phyloP scores from a whole-genome alignment of 768 basidiomycete genomes.

The Mycena venus region DNA sequence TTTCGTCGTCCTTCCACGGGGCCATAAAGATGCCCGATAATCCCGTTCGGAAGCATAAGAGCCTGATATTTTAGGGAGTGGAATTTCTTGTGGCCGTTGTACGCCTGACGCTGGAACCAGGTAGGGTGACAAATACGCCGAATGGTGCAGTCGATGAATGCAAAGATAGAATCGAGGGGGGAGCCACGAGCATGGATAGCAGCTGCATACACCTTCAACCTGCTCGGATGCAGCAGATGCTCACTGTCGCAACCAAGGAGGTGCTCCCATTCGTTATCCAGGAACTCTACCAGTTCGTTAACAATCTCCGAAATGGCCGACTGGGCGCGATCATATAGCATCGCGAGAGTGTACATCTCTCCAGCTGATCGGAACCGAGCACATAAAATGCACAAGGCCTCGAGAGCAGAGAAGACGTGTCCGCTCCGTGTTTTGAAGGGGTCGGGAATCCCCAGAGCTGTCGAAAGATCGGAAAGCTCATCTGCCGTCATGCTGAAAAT shows the following conservation, averaged over 20 bases:
- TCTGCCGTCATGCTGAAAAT: conserved; percentile 8
- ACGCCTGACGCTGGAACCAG: conserved; percentile 25
- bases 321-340: conserved; percentile 32
- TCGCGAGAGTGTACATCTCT: conserved; percentile 28
- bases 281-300: conserved; percentile 26
- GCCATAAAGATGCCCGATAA: conserved; percentile 36
- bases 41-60: conserved; percentile 35
- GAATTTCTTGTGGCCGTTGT: conserved; percentile 39
- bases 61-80: conserved; percentile 40
- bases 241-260: conserved; percentile 30
- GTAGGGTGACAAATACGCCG: conserved; percentile 32
- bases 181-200: conserved; percentile 21
- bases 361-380: conserved; percentile 26
- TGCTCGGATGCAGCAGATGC: conserved; percentile 20
- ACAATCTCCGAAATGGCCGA: conserved; percentile 33
- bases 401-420: conserved; percentile 15
- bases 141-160: conserved; percentile 40
- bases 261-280: conserved; percentile 35
- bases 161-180: not conserved
- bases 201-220: conserved; percentile 17
- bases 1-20: conserved; percentile 32
- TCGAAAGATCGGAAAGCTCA: conserved; percentile 7
- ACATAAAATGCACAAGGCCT: conserved; percentile 30
- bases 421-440: not conserved
- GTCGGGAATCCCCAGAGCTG: conserved; percentile 17